Evolutionary conservation across 78 protist genomes (phyloP), one percentile per base, ranked within the genome.

Genomic region (Isochrysis galbana): DNA sequence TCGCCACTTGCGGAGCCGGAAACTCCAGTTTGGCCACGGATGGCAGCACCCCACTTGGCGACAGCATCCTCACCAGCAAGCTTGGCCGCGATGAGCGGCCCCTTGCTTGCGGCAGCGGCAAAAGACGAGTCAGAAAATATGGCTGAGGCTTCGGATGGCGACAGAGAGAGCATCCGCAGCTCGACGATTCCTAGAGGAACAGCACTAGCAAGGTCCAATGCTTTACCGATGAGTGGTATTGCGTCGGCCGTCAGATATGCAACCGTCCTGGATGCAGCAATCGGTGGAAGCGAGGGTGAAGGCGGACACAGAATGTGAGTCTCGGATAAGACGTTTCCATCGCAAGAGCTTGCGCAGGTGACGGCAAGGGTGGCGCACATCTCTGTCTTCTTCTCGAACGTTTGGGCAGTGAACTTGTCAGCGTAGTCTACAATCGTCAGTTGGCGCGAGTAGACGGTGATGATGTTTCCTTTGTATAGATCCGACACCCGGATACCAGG

Each of bases 381-480:
- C n/a, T 36, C 86, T 42, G 86, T 10, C 46, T 5, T 0, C 38
- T 41, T 10, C 48, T 44, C 55, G 19, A 80, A 44, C 32, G 2
- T 2, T 14, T 25, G 29, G 29, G 55, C 88, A 5, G 97, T 96
- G 89, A 46, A 39, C 2, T 45, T 86, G 80, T 96, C 97, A 4
- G 89, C 97, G 78, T 91, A 95, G 3, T 39, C 95, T 11, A 55
- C 61, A 17, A 96, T 46, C 32, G 34, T 42, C 19, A 96, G 93
- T 51, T 95, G 95, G 2, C 98, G 80, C 34, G 95, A 26, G 69
- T 92, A 92, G 32, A 96, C 91, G 23, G 91, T 72, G 38, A 96
- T 74, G 5, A 90, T 90, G 48, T 89, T 69, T 2, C 95, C 98
- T 5, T 94, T 23, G 90, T 39, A 84, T 0, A 96, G 72, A 39